phyloP scores from a whole-genome alignment of 2,329 filamentous ascomycete species.

The Colletotrichum euphorbiae region DNA sequence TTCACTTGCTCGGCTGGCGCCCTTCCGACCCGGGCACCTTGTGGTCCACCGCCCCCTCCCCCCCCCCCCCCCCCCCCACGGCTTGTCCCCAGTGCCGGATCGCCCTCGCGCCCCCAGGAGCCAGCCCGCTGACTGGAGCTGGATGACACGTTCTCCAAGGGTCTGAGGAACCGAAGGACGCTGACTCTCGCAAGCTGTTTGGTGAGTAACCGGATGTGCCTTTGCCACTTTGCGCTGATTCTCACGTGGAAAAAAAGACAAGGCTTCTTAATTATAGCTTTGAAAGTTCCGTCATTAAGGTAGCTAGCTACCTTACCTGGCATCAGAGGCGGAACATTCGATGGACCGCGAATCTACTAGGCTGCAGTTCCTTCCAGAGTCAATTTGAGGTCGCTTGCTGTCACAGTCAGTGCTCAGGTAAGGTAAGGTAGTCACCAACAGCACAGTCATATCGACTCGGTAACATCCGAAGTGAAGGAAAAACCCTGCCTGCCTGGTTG shows the following conservation, averaged over 20 bases:
- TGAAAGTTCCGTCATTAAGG: too few species aligned
- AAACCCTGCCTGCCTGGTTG: constrained; percentile 20
- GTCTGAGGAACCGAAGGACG: background rate
- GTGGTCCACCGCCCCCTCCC: too few species aligned
- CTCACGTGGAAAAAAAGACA: background rate
- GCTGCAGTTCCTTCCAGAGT: constrained; percentile 15
- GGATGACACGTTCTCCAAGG: constrained; percentile 3
- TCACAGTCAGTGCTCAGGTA: background rate
- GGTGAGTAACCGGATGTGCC: background rate
- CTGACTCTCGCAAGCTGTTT: background rate
- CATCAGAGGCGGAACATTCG: background rate
- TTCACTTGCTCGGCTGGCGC: constrained; percentile 9
- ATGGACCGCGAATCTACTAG: constrained; percentile 28
- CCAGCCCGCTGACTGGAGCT: constrained; percentile 10
- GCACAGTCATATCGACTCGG: constrained; percentile 12
- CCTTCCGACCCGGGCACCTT: background rate
- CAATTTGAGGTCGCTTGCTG: background rate
- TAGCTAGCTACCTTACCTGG: background rate
- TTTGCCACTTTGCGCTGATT: constrained; percentile 3
- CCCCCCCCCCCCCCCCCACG: too few species aligned
- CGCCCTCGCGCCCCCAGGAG: background rate
- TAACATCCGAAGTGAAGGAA: constrained; percentile 18
- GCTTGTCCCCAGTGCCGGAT: background rate
- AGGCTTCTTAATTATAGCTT: background rate
- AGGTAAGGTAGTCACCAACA: background rate